Percentiles rank a stretch among this genome's conserved stretches.
phyloP scores from a whole-genome alignment of 805 yeast species.

The Lipomyces sp. region DNA sequence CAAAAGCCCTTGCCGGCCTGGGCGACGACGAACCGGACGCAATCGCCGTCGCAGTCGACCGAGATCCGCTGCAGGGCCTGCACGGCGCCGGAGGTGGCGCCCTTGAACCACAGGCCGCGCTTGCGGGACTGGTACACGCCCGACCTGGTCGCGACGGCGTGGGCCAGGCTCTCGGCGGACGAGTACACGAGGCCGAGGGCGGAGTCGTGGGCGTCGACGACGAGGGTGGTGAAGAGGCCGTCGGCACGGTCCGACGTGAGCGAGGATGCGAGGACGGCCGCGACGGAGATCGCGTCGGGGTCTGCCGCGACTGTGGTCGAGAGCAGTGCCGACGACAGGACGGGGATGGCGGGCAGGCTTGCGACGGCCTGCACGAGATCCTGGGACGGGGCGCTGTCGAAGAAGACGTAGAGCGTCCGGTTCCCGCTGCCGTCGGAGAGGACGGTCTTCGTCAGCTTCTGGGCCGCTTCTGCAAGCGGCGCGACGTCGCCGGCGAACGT shows the following conservation, averaged over 20 bases:
- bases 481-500: slow-evolving; percentile 8
- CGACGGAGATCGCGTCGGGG: slow-evolving; percentile 23
- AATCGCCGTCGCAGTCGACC: slow-evolving; percentile 89
- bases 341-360: slow-evolving; percentile 24
- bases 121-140: slow-evolving; percentile 93
- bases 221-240: slow-evolving; percentile 80
- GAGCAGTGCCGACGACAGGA: slow-evolving; percentile 25
- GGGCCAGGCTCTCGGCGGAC: slow-evolving; percentile 71
- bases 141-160: slow-evolving; percentile 72
- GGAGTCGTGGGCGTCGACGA: slow-evolving; percentile 63
- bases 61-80: slow-evolving; percentile 67
- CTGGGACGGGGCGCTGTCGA: slow-evolving; percentile 15
- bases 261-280: slow-evolving; percentile 15
- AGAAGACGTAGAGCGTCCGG: slow-evolving; percentile 27
- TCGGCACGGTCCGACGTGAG: slow-evolving; percentile 73
- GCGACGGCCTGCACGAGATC: slow-evolving; percentile 7
- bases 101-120: slow-evolving; percentile 93
- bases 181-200: slow-evolving; percentile 91
- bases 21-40: slow-evolving; percentile 78
- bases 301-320: slow-evolving; percentile 21
- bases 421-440: slow-evolving; percentile 25
- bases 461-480: slow-evolving; percentile 12
- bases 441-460: slow-evolving; percentile 20
- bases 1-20: slow-evolving; percentile 90
- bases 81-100: slow-evolving; percentile 93